These are phyloP conservation scores for Diversispora epigaea DNA, from an alignment of 192 early-diverging fungal species.

Conservation along the genomic window DNA sequence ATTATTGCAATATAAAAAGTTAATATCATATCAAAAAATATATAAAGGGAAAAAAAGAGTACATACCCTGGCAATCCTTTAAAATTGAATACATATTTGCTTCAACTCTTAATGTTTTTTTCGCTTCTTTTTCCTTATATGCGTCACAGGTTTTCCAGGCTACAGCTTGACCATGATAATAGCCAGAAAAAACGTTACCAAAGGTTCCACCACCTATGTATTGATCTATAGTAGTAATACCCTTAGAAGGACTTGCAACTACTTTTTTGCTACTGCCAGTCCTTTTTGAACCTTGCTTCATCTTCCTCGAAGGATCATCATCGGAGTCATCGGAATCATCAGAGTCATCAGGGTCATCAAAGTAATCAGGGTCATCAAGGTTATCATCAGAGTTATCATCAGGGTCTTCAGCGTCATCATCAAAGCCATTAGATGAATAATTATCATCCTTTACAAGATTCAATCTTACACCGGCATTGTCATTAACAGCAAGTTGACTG, in stretches of 20 bases:
- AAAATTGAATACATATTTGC: conserved; percentile 17
- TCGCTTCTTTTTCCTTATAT: conserved; percentile 2
- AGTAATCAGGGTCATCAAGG: too few species aligned
- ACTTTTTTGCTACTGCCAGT: neutral
- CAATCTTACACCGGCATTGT: neutral
- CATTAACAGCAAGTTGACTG: neutral
- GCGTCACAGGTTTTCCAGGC: conserved; percentile 3
- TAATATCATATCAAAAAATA: conserved; percentile 8
- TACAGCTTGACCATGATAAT: neutral
- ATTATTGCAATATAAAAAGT: conserved; percentile 25
- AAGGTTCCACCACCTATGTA: conserved; percentile 8
- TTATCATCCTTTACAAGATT: too few species aligned
- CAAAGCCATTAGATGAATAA: too few species aligned
- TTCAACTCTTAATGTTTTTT: conserved; percentile 3
- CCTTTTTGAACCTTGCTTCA: neutral
- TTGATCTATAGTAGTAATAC: conserved; percentile 1
- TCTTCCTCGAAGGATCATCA: neutral
- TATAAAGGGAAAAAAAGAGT: conserved; percentile 3
- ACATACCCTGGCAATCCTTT: conserved; percentile 19
- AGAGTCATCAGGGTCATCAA: too few species aligned
- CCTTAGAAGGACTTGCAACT: neutral
- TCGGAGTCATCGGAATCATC: neutral
- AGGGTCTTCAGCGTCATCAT: too few species aligned
- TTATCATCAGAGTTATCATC: neutral
- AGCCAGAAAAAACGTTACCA: conserved; percentile 7